Base-by-base conservation (phyloP, 192 early-diverging fungal species). In the Coemansia sp. region DNA sequence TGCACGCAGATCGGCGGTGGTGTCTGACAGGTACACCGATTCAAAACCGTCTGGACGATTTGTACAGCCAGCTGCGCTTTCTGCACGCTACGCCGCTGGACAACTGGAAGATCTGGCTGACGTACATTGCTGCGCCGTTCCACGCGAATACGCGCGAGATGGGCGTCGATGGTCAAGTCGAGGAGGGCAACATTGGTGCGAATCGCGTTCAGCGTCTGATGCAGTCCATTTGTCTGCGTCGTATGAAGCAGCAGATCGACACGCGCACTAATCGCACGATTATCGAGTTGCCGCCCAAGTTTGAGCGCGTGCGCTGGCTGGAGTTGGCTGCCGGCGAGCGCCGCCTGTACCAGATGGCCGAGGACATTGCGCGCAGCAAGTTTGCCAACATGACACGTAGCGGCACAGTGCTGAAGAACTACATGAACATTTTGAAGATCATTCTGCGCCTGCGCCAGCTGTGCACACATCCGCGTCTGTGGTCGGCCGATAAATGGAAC, bases 1-100 rank as follows among this genome's bases (percentile, higher is more conserved):
- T 98, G 12, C 74, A 71, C 7, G 88, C 89, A 12, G 69, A 78
- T 28, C 71, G 89, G 12, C 80, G 93, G 17, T 98, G 96, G 96
- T 92, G 89, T 11, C 67, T 98, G 20, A 95, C 94, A 7, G 94
- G 94, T n/a, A 97, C 94, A 10, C 94, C 94, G 9, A 93, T 95
- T 44, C 84, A 84, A 52, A 92, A 92, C 77, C 80, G 87, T 9
- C 73, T 93, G 10, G 93, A 94, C 61, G 95, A 98, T 70, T 68
- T 97, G 17, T 96, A 84, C 76, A 87, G 88, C 5, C 72, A 95
- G 15, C 83, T 97, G 18, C 88, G 86, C 40, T 98, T 97, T 61
- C 82, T 98, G 7, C 83, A 85, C 9, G 70, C 86, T 0, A 78
- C 84, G 57, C 92, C 91, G 11, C 86, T 89, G 84, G 67, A 73